These are phyloP conservation scores for Exophiala aquamarina DNA, from an alignment of 2,329 filamentous ascomycete species.

Conservation along the genomic window DNA sequence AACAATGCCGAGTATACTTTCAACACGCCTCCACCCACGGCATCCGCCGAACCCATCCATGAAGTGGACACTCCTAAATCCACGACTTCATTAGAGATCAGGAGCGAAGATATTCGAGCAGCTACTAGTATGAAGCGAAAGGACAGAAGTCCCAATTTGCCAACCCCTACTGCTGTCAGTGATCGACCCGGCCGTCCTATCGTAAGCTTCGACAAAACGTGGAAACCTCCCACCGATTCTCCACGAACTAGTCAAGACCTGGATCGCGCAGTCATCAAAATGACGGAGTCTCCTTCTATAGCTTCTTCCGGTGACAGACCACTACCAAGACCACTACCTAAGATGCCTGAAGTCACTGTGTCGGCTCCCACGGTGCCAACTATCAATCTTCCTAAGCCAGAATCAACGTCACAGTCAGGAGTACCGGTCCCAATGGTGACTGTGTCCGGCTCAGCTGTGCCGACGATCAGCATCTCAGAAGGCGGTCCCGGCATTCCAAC, in stretches of 20 bases:
- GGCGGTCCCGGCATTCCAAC: conserved; percentile 34
- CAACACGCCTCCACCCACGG: conserved; percentile 51
- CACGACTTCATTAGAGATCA: conserved; percentile 79
- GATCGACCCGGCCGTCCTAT: conserved; percentile 88
- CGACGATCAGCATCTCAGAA: conserved; percentile 54
- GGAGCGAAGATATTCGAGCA: conserved; percentile 81
- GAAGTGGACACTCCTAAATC: conserved; percentile 49
- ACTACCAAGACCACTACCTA: conserved; percentile 11
- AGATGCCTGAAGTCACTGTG: conserved; percentile 14
- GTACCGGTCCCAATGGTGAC: conserved; percentile 5
- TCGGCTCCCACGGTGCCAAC: conserved; percentile 26
- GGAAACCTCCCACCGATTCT: conserved; percentile 50
- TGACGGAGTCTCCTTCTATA: conserved; percentile 19
- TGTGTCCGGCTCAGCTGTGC: conserved; percentile 31
- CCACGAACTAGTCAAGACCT: conserved; percentile 39
- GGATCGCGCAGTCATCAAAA: conserved; percentile 24
- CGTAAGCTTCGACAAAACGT: conserved; percentile 90
- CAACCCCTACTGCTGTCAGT: conserved; percentile 86
- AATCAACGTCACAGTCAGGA: background rate
- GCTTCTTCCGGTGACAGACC: conserved; percentile 9
- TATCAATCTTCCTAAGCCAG: conserved; percentile 14
- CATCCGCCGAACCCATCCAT: conserved; percentile 23
- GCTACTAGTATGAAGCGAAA: conserved; percentile 87
- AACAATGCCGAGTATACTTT: conserved; percentile 76
- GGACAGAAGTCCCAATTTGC: conserved; percentile 82